phyloP scores from a whole-genome alignment of 805 yeast species.

The Hanseniaspora guilliermondii region DNA sequence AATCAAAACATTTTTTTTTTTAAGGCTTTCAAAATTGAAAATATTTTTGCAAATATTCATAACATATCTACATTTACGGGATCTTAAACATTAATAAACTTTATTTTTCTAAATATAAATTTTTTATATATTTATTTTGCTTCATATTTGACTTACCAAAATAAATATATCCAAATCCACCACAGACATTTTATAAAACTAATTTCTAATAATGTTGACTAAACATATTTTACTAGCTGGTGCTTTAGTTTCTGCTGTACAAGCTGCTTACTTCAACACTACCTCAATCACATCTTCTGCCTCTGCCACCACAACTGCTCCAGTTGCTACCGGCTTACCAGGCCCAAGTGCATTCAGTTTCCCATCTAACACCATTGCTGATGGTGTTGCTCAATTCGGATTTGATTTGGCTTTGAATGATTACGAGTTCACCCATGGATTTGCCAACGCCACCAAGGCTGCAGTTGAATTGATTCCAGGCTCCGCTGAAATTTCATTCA shows the following conservation, averaged over 20 bases:
- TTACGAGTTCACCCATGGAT: background rate
- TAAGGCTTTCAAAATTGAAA: no score
- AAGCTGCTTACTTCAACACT: background rate
- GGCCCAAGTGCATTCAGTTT: background rate
- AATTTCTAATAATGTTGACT: background rate
- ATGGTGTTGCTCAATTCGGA: background rate
- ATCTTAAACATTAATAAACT: no score
- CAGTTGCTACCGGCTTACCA: slow-evolving; percentile 5
- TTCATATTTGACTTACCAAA: background rate
- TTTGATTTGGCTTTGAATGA: background rate
- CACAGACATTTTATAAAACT: no score
- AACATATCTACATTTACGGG: no score
- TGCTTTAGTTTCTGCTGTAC: slow-evolving; percentile 6
- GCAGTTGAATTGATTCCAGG: background rate
- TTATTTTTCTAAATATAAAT: no score
- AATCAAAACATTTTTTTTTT: no score
- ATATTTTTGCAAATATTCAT: no score
- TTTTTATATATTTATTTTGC: background rate
- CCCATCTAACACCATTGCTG: slow-evolving; percentile 3
- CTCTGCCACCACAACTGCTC: background rate
- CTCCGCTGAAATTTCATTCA: background rate
- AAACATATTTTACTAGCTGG: background rate
- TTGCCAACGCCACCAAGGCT: background rate
- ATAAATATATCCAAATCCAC: background rate
- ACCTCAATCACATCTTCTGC: background rate